A percentile compares a stretch with the other conserved stretches of the same genome.
Evolutionary conservation across 495 filamentous ascomycete genomes (phyloP).

Genomic region (Daldinia vernicosa): DNA sequence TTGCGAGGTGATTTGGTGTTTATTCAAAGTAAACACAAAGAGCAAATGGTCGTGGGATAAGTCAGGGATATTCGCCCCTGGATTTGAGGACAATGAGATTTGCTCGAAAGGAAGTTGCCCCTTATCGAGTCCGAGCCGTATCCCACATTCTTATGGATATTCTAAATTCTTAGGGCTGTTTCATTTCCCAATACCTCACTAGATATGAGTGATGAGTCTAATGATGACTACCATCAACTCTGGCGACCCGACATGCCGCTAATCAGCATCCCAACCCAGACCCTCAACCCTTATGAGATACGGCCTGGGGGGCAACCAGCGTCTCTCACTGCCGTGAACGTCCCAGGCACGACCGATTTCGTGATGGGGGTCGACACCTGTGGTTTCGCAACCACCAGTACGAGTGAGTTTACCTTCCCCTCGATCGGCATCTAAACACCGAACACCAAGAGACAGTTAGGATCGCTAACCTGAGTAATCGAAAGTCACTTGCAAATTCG

Average conservation of each 20-base stretch:
- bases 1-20: conserved; percentile 8
- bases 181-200: conserved; percentile 1
- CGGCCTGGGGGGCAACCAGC: conserved; percentile 16
- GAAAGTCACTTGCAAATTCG: conserved; percentile 40
- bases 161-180: background rate
- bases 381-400: conserved; percentile 36
- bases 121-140: conserved; percentile 11
- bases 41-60: background rate
- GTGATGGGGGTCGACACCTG: conserved; percentile 40
- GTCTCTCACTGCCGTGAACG: conserved; percentile 22
- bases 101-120: conserved; percentile 12
- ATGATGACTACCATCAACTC: conserved; percentile 15
- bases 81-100: conserved; percentile 37
- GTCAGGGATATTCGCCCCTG: conserved; percentile 16
- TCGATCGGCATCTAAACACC: background rate
- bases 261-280: conserved; percentile 32
- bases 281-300: conserved; percentile 8
- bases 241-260: conserved; percentile 38
- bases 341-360: conserved; percentile 26
- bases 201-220: conserved; percentile 37
- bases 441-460: background rate
- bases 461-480: conserved; percentile 2
- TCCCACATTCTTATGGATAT: background rate
- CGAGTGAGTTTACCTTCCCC: conserved; percentile 29
- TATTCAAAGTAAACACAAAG: conserved; percentile 33